Percentiles rank a stretch among this genome's conserved stretches.
Evolutionary conservation across 331 rosid genomes (phyloP).

Genomic region (Dryas integrifolia): DNA sequence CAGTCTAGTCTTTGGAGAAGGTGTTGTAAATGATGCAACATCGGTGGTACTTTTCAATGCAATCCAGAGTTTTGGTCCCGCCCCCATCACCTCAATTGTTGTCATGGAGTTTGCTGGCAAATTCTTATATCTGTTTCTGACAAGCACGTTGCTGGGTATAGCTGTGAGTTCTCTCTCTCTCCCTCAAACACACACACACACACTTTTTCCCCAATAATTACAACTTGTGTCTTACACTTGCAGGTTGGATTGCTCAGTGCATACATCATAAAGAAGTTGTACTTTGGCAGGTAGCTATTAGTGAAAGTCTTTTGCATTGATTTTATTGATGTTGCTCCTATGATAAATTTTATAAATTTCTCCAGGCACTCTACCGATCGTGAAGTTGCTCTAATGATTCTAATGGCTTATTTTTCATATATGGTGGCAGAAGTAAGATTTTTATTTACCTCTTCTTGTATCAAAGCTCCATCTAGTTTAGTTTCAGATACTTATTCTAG

Average conservation of each 20-base stretch:
- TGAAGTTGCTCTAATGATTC: conserved; percentile 65
- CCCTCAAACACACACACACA: not conserved
- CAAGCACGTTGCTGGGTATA: conserved; percentile 60
- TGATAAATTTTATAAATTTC: conserved; percentile 9
- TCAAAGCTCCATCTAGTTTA: conserved; percentile 8
- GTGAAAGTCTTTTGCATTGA: not conserved
- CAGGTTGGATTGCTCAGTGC: conserved; percentile 69
- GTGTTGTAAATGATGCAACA: conserved; percentile 72
- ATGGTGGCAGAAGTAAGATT: conserved; percentile 58
- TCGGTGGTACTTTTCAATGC: conserved; percentile 68
- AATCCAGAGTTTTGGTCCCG: conserved; percentile 57
- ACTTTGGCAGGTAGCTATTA: conserved; percentile 49
- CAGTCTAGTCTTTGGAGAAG: conserved; percentile 73
- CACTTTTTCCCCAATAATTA: no score
- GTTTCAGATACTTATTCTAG: not conserved
- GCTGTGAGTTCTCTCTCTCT: conserved; percentile 44
- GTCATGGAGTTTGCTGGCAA: conserved; percentile 35
- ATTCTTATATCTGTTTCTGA: conserved; percentile 44
- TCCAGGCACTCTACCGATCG: conserved; percentile 61
- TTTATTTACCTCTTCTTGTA: conserved; percentile 6
- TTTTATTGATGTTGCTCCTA: not conserved
- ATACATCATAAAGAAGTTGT: conserved; percentile 51
- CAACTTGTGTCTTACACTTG: conserved; percentile 13
- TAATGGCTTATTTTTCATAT: conserved; percentile 67
- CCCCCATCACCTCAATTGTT: conserved; percentile 42